A percentile compares a stretch with the other conserved stretches of the same genome.
These are phyloP conservation scores for Cercospora canescens DNA, from an alignment of 2,329 filamentous ascomycete genomes.

Conservation along the genomic window DNA sequence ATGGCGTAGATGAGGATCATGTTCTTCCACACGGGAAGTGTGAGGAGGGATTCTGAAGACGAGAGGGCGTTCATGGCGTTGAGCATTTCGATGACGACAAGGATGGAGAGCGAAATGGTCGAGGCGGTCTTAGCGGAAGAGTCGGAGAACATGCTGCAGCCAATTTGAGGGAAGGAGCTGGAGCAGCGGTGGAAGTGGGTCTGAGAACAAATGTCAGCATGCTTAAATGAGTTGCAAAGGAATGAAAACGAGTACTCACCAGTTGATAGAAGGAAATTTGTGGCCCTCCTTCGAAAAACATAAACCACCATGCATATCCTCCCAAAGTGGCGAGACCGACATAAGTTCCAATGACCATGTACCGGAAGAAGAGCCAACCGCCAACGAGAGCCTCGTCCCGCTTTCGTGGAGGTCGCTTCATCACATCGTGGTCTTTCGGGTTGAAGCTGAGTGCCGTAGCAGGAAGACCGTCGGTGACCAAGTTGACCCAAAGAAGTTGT, in stretches of 20 bases:
- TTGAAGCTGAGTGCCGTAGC: slow-evolving; percentile 98
- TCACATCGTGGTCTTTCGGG: slow-evolving; percentile 96
- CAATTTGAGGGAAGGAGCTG: slow-evolving; percentile 80
- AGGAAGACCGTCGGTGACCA: slow-evolving; percentile 95
- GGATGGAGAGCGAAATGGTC: slow-evolving; percentile 83
- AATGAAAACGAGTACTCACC: slow-evolving; percentile 41
- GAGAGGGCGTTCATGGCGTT: slow-evolving; percentile 98
- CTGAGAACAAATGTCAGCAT: slow-evolving; percentile 34
- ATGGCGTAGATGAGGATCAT: slow-evolving; percentile 98
- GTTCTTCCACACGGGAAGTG: slow-evolving; percentile 95
- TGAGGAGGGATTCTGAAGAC: slow-evolving; percentile 90
- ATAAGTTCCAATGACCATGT: slow-evolving; percentile 93
- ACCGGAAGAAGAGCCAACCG: slow-evolving; percentile 96
- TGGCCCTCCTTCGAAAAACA: slow-evolving; percentile 88
- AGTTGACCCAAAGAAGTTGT: slow-evolving; percentile 97
- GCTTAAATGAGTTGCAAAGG: not conserved
- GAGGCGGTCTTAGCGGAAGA: slow-evolving; percentile 85
- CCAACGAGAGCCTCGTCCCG: slow-evolving; percentile 90
- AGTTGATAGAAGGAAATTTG: slow-evolving; percentile 90
- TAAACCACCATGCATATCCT: slow-evolving; percentile 99
- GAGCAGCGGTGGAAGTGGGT: slow-evolving; percentile 93
- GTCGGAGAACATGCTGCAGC: slow-evolving; percentile 88
- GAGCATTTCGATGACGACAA: slow-evolving; percentile 99
- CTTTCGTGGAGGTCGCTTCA: slow-evolving; percentile 88
- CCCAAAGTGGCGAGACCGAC: slow-evolving; percentile 93